Base-by-base conservation (phyloP, 2,329 filamentous ascomycete species). In the Chaetothyriales sp. region DNA sequence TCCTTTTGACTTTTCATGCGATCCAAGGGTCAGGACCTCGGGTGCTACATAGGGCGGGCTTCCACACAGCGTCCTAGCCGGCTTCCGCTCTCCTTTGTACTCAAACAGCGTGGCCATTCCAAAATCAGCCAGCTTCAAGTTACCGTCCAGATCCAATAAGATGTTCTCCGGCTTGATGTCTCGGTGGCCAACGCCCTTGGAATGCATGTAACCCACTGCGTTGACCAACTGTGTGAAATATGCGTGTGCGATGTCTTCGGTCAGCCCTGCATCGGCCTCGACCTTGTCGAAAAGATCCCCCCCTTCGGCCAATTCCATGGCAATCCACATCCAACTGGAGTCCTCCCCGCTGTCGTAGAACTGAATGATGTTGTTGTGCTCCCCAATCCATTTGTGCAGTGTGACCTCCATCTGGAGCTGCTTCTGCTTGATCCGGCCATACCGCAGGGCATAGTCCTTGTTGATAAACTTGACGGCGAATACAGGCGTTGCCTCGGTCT, bases 261-360 rank as follows among this genome's bases (percentile, higher is more conserved):
- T 79, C n/a, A 96, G 87, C 46, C 92, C 92, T 44, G 90, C 86
- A 66, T 98, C 92, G 18, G 92, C 89, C 70, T 98, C 93, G 60
- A 98, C 96, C 73, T 98, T 98, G 79, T 98, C 92, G 66, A 98
- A 98, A 6, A 98, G 75, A 65, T 98, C 92, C 9, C 92, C 92
- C 43, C 92, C 92, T 61, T 93, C 86, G 45, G 92, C 92, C 59
- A 86, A 83, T 68, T 98, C 92, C 88, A 98, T 95, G 42, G 89
- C 90, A 60, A 98, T 95, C 92, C 92, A 98, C 60, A 85, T 80
- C 90, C 92, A 98, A 18, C 82, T 70, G 0, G 74, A 63, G 64
- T 98, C 89, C 66, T 95, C 86, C 50, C 88, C 90, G 1, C 83
- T 84, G 43, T 84, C 82, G 60, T 93, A 88, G 76, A 87, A 95